A percentile compares a stretch with the other conserved stretches of the same genome.
Evolutionary conservation across 768 basidiomycete genomes (phyloP).

Genomic region (Xerocomus spinulosus): DNA sequence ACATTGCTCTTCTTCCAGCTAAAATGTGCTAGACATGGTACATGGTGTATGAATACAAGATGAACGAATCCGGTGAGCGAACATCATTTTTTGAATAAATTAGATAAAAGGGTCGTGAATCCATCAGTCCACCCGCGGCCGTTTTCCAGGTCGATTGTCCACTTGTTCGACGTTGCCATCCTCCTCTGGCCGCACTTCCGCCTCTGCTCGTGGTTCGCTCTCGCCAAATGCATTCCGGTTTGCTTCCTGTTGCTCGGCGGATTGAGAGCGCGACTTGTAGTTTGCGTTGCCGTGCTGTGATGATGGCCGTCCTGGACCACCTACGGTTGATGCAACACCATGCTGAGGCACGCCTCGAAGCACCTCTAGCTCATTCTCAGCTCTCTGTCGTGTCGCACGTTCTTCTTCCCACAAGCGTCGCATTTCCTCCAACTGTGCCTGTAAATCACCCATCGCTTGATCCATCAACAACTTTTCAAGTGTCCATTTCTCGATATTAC

Average conservation of each 20-base stretch:
- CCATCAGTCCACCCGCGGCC: conserved; percentile 29
- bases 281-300: conserved; percentile 12
- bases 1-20: too few species aligned
- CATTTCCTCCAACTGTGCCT: conserved; percentile 78
- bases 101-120: conserved; percentile 2
- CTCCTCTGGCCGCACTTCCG: conserved; percentile 17
- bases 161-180: conserved; percentile 10
- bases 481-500: conserved; percentile 92
- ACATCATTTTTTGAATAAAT: conserved; percentile 15
- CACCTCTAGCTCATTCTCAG: conserved; percentile 61
- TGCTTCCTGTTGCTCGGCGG: conserved; percentile 23
- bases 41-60: conserved; percentile 12
- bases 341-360: conserved; percentile 38
- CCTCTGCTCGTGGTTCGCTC: conserved; percentile 21
- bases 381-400: conserved; percentile 50
- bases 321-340: neutral
- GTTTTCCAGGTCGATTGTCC: conserved; percentile 29
- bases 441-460: conserved; percentile 84
- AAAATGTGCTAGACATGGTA: too few species aligned
- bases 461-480: conserved; percentile 90
- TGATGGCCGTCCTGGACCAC: conserved; percentile 13
- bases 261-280: conserved; percentile 25
- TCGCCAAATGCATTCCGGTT: conserved; percentile 10
- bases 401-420: conserved; percentile 82
- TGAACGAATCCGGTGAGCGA: conserved; percentile 8